Conservation (phyloP, 164 flowering plant genomes). For the Cinnamomum chago region DNA sequence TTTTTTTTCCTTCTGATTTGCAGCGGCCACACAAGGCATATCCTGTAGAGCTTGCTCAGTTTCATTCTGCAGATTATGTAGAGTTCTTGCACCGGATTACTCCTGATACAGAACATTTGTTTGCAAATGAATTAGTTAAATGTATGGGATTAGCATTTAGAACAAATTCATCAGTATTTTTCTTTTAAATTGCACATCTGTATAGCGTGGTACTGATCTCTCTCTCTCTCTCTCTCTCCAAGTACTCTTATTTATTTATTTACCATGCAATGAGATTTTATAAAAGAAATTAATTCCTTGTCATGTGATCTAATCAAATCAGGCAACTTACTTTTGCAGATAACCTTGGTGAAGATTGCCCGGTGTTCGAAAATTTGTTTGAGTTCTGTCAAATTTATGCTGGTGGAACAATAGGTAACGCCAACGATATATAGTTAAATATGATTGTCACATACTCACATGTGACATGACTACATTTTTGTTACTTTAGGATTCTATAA, state of each 20-base stretch:
- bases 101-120: slow-evolving; percentile 69
- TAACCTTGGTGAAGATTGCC: slow-evolving; percentile 99
- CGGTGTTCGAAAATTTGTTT: slow-evolving; percentile 90
- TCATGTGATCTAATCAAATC: too few species aligned
- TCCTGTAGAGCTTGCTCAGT: slow-evolving; percentile 96
- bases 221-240: not conserved
- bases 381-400: slow-evolving; percentile 99
- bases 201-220: not conserved
- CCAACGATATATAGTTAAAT: not conserved
- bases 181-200: not conserved
- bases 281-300: too few species aligned
- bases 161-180: not conserved
- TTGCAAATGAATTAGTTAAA: slow-evolving; percentile 58
- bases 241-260: not conserved
- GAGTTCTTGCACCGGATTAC: slow-evolving; percentile 88
- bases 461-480: not conserved
- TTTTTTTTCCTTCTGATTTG: slow-evolving; percentile 7
- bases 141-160: slow-evolving; percentile 39
- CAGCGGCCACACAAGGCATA: slow-evolving; percentile 99
- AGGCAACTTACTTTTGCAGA: slow-evolving; percentile 32
- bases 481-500: not conserved
- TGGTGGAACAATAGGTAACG: slow-evolving; percentile 96
- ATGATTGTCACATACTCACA: not conserved
- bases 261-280: not conserved
- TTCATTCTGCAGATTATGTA: slow-evolving; percentile 91